Evolutionary conservation across 148 eudicot species (phyloP), one percentile per base, ranked within the genome.

Genomic region (Amaranthus palmeri): DNA sequence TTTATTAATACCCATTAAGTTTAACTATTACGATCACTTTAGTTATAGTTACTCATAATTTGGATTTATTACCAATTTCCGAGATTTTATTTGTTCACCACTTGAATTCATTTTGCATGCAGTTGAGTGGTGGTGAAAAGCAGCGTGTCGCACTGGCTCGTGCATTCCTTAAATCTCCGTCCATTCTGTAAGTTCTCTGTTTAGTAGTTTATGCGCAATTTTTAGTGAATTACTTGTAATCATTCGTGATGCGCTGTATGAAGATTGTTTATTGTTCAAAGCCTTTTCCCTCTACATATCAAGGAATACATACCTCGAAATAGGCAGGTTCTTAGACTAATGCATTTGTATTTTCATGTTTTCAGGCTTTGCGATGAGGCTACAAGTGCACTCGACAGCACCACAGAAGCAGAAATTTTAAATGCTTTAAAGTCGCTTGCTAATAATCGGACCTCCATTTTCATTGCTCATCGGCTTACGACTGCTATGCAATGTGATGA

Each of bases 71-170:
- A 6, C 41, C 18, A 13, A 44, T 68, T 13, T 54, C 13, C 54
- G n/a, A 12, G 56, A 49, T 45, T 56, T 25, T 48, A 18, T 40
- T 46, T 54, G 10, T 53, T 69, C 3, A n/a, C 62, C 36, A 25
- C 41, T 62, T 62, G 13, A 48, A 6, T 52, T 36, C 15, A 73
- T 63, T n/a, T 72, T 48, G 8, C 17, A 77, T 81, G 83, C 91
- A 93, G 98, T 81, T 93, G 73, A 93, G 98, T 84, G 98, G 98
- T n/a, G 98, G 98, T 77, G 98, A 93, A 75, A 93, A 93, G 91
- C 98, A 93, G 76, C 89, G 98, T 57, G 96, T 93, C 48, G 90
- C 97, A 67, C 85, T 93, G 54, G 98, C 98, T 81, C 96, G 98
- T 60, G 90, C 98, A 73, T 93, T 93, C 81, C 87, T 93, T 53